These are phyloP conservation scores for Neofusicoccum cordaticola DNA, from an alignment of 2,329 filamentous ascomycete genomes.

Conservation along the genomic window DNA sequence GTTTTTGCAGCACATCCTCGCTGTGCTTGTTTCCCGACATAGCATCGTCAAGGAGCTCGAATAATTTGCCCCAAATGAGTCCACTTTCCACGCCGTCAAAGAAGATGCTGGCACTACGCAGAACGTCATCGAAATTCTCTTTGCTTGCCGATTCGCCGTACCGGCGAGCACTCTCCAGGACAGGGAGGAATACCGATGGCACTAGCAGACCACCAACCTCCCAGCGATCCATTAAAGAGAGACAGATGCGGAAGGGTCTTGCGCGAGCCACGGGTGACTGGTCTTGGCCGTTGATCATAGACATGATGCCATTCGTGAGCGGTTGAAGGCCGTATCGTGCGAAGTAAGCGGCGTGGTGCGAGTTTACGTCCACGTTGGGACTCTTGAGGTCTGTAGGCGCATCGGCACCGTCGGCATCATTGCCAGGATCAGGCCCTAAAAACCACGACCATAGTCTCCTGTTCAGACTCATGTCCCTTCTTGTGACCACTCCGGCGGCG, in stretches of 20 bases:
- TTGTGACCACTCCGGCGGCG: constrained; percentile 80
- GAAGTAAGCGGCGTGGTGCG: constrained; percentile 67
- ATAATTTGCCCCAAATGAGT: constrained; percentile 83
- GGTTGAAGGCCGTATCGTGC: constrained; percentile 72
- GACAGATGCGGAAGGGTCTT: constrained; percentile 82
- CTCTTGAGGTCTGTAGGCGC: constrained; percentile 31
- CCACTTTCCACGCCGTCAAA: constrained; percentile 96
- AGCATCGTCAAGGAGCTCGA: constrained; percentile 59
- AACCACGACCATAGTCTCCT: constrained; percentile 95
- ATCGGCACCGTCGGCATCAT: constrained; percentile 41
- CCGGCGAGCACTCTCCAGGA: constrained; percentile 73
- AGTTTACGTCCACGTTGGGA: constrained; percentile 34
- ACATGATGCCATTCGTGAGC: constrained; percentile 70
- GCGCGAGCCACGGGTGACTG: constrained; percentile 65
- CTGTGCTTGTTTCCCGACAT: constrained; percentile 46
- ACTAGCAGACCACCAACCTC: constrained; percentile 91
- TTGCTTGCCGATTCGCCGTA: constrained; percentile 69
- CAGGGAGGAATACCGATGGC: constrained; percentile 81
- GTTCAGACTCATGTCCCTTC: constrained; percentile 96
- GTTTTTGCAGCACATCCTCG: constrained; percentile 55
- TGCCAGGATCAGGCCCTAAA: constrained; percentile 68
- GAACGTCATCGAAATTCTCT: constrained; percentile 75
- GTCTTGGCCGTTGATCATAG: constrained; percentile 58
- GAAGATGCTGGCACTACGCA: constrained; percentile 90
- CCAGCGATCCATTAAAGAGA: constrained; percentile 97